phyloP scores from a whole-genome alignment of 2,329 filamentous ascomycete species.

The Trichoderma asperellum region DNA sequence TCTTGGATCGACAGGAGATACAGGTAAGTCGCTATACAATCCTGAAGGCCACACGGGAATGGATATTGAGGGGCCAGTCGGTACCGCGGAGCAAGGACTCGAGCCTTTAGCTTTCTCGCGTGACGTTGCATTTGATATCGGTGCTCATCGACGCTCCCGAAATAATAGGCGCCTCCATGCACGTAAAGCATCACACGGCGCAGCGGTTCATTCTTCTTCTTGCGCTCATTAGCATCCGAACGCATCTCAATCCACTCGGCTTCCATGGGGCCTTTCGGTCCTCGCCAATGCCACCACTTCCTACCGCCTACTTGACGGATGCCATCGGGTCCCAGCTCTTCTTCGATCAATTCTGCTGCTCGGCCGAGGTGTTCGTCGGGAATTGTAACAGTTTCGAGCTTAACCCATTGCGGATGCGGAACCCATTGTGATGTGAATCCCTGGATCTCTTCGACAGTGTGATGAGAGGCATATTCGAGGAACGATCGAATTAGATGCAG shows the following conservation, averaged over 20 bases:
- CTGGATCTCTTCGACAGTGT: slow-evolving; percentile 92
- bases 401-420: slow-evolving; percentile 85
- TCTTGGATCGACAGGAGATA: slow-evolving; percentile 77
- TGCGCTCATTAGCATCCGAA: slow-evolving; percentile 70
- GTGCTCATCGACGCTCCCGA: slow-evolving; percentile 94
- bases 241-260: slow-evolving; percentile 98
- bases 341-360: slow-evolving; percentile 68
- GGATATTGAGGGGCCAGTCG: slow-evolving; percentile 91
- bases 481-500: slow-evolving; percentile 86
- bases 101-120: slow-evolving; percentile 88
- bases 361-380: slow-evolving; percentile 64
- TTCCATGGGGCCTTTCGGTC: slow-evolving; percentile 65
- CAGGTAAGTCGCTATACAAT: slow-evolving; percentile 87
- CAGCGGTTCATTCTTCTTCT: slow-evolving; percentile 60
- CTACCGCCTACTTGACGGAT: slow-evolving; percentile 76
- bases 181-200: slow-evolving; percentile 89
- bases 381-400: slow-evolving; percentile 71
- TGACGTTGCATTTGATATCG: slow-evolving; percentile 98
- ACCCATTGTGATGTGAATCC: slow-evolving; percentile 92
- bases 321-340: slow-evolving; percentile 78
- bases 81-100: slow-evolving; percentile 85
- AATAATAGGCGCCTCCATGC: slow-evolving; percentile 93
- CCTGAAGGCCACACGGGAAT: slow-evolving; percentile 89
- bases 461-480: slow-evolving; percentile 79
- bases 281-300: slow-evolving; percentile 89